These are phyloP conservation scores for Kalmusia sp. DNA, from an alignment of 2,329 filamentous ascomycete species.

Conservation along the genomic window DNA sequence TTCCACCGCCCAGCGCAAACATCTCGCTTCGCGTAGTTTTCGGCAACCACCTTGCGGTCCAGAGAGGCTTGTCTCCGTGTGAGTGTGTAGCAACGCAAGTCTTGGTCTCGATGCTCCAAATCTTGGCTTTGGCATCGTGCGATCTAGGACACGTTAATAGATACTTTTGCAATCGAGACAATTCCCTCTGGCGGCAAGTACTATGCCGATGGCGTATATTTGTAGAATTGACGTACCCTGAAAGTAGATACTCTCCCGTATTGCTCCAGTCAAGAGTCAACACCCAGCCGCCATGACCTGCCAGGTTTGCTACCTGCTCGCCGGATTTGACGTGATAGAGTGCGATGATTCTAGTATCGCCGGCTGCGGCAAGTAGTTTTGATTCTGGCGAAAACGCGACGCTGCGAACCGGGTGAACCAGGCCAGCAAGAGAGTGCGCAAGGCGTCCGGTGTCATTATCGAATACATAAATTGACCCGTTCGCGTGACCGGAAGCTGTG, in stretches of 20 bases:
- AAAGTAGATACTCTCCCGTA: constrained; percentile 89
- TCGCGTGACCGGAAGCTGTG: constrained; percentile 92
- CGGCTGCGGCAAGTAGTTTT: constrained; percentile 85
- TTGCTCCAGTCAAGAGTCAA: constrained; percentile 91
- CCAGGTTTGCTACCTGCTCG: constrained; percentile 87
- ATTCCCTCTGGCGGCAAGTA: background rate
- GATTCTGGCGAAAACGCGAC: constrained; percentile 88
- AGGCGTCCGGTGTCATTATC: constrained; percentile 88
- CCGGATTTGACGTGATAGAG: constrained; percentile 92
- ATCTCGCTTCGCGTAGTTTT: constrained; percentile 48
- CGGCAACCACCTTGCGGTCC: constrained; percentile 49
- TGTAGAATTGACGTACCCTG: constrained; percentile 61
- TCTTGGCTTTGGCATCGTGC: constrained; percentile 93
- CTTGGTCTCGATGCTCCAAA: constrained; percentile 88
- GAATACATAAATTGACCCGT: constrained; percentile 91
- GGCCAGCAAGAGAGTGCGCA: constrained; percentile 82
- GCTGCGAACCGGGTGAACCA: constrained; percentile 84
- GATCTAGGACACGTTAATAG: constrained; percentile 53
- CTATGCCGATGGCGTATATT: background rate
- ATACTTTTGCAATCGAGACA: background rate
- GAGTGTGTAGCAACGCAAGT: constrained; percentile 92
- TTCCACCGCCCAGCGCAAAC: constrained; percentile 49
- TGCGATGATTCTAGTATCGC: constrained; percentile 86
- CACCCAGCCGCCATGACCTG: constrained; percentile 85
- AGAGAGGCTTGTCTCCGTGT: constrained; percentile 69